Base-by-base conservation (phyloP, 805 yeast species). In the Cyberlindnera xishuangbannaensis region DNA sequence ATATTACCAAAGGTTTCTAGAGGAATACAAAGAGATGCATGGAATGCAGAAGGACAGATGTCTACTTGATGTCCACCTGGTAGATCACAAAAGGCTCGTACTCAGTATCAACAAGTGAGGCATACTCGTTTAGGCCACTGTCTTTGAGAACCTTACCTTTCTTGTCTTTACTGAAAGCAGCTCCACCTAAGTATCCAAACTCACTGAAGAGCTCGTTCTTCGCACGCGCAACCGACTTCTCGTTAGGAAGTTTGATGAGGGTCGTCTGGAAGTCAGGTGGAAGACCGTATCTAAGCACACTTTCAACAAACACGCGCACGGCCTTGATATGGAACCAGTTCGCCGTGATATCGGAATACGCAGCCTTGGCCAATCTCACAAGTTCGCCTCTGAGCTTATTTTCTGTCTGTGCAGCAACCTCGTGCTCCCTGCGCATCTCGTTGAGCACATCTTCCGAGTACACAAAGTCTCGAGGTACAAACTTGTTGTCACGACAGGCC, bases 21-120 rank as follows among this genome's bases (percentile, higher is more conserved):
- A n/a, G n/a, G n/a, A n/a, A n/a, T n/a, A n/a, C n/a, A n/a, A n/a
- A n/a, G n/a, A n/a, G n/a, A n/a, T n/a, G n/a, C n/a, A n/a, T n/a
- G n/a, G n/a, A n/a, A n/a, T n/a, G n/a, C n/a, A n/a, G n/a, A n/a
- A n/a, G n/a, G n/a, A n/a, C n/a, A n/a, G n/a, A n/a, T n/a, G n/a
- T n/a, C n/a, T n/a, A n/a, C n/a, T n/a, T n/a, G 30, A 74, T 45
- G 38, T 62, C 69, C 27, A 76, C 60, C 31, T 71, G 72, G 58
- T 85, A 90, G 47, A 92, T 61, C 33, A 90, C 98, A 63, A 92
- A 92, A 33, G 97, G 97, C 62, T 90, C 95, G 58, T 90, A 90
- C 38, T 90, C 97, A 18, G 90, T 77, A 60, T 92, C 98, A 31
- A 87, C 96, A 50, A 92, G 64, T 2, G 95, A 76, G 9, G 96